phyloP scores from a whole-genome alignment of 768 basidiomycete genomes.

The Lentinus brumalis region DNA sequence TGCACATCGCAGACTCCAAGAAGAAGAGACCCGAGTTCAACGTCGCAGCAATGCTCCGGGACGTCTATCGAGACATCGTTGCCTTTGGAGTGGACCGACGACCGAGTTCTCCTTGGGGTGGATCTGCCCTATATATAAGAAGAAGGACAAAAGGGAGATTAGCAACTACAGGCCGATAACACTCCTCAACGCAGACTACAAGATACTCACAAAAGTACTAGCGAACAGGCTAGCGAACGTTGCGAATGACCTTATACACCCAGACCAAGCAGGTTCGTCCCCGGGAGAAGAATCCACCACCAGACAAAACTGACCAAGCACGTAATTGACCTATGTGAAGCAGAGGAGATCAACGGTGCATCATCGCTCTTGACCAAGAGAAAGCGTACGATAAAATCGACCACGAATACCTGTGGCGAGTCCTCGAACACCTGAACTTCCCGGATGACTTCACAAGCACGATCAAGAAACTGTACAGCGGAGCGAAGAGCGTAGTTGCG shows the following conservation, averaged over 20 bases:
- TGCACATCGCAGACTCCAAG: neutral
- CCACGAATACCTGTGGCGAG: constrained; percentile 16
- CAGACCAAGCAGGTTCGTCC: constrained; percentile 42
- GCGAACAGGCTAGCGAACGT: constrained; percentile 19
- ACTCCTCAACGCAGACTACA: constrained; percentile 35
- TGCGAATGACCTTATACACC: constrained; percentile 30
- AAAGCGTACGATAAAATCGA: constrained; percentile 23
- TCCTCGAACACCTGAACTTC: constrained; percentile 3
- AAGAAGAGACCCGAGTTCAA: neutral
- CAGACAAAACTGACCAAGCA: constrained; percentile 31
- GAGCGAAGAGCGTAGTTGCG: constrained; percentile 32
- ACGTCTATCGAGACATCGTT: constrained; percentile 4
- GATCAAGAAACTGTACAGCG: constrained; percentile 32
- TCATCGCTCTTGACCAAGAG: constrained; percentile 20
- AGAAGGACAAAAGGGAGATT: constrained; percentile 25
- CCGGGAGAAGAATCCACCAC: constrained; percentile 33
- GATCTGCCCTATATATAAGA: constrained; percentile 46
- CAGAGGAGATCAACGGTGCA: constrained; percentile 9
- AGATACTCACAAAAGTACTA: constrained; percentile 31
- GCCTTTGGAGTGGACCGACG: neutral
- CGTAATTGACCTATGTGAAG: constrained; percentile 15
- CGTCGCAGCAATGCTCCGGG: neutral
- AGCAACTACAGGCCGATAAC: constrained; percentile 23
- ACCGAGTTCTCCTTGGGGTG: constrained; percentile 32
- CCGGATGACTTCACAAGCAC: constrained; percentile 24